Conservation (phyloP, 2,329 filamentous ascomycete species). For the Sordariomycetes sp. region DNA sequence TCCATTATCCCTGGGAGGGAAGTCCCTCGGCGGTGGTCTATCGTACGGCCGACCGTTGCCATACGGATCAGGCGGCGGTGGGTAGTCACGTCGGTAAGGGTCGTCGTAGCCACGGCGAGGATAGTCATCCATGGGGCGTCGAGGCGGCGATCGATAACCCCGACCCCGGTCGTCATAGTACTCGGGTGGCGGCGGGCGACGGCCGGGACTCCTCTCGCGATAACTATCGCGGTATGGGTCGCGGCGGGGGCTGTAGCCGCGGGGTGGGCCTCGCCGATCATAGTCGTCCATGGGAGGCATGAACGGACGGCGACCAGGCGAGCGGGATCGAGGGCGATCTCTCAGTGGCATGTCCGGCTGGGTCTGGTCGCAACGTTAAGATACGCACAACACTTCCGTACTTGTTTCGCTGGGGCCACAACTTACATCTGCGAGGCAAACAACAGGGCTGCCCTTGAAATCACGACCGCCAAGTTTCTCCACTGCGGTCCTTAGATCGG, state of each 20-base stretch:
- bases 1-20: slow-evolving; percentile 34
- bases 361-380: slow-evolving; percentile 33
- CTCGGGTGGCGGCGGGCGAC: slow-evolving; percentile 30
- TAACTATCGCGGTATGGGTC: slow-evolving; percentile 57
- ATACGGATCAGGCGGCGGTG: slow-evolving; percentile 49
- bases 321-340: slow-evolving; percentile 68
- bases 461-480: slow-evolving; percentile 89
- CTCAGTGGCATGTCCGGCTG: slow-evolving; percentile 64
- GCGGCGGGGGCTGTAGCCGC: slow-evolving; percentile 74
- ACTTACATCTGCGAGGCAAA: slow-evolving; percentile 77
- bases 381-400: not conserved
- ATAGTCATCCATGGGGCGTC: slow-evolving; percentile 69
- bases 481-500: slow-evolving; percentile 79
- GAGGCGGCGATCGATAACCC: slow-evolving; percentile 65
- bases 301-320: slow-evolving; percentile 51
- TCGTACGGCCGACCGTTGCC: slow-evolving; percentile 31
- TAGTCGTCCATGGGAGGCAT: slow-evolving; percentile 65
- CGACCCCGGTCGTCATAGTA: slow-evolving; percentile 79
- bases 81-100: slow-evolving; percentile 59
- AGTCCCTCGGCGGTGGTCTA: slow-evolving; percentile 25
- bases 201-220: slow-evolving; percentile 74
- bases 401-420: not conserved
- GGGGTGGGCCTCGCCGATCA: slow-evolving; percentile 61
- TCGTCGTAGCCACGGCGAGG: slow-evolving; percentile 61
- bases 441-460: slow-evolving; percentile 82